Conservation (phyloP, 345 rosid species). For the Syzygium grande region DNA sequence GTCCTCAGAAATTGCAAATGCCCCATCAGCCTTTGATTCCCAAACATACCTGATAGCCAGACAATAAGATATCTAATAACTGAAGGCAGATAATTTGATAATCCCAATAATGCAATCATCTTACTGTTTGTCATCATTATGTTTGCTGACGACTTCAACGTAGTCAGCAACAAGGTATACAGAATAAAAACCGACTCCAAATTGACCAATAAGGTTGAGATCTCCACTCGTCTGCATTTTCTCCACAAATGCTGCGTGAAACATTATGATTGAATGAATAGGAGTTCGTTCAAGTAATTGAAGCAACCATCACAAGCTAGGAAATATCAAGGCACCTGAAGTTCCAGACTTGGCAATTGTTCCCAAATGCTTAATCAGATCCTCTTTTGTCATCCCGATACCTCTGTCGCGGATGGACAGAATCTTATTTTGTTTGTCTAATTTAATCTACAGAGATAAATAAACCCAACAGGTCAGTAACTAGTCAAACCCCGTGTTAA, state of each 20-base stretch:
- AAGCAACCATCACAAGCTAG: not conserved
- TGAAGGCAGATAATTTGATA: not conserved
- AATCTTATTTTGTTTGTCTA: conserved; percentile 84
- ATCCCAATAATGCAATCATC: conserved; percentile 3
- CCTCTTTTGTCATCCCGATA: conserved; percentile 98
- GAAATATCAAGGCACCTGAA: conserved; percentile 47
- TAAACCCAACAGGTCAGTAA: not conserved
- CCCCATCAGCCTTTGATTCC: conserved; percentile 99
- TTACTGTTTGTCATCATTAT: conserved; percentile 92
- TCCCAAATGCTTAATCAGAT: conserved; percentile 92
- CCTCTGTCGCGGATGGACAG: conserved; percentile 90
- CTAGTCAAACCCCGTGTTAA: not conserved
- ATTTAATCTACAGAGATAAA: conserved; percentile 55
- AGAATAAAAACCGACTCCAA: conserved; percentile 99
- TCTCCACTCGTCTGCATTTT: conserved; percentile 96
- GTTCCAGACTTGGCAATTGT: conserved; percentile 99
- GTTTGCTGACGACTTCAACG: conserved; percentile 94
- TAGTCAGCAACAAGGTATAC: conserved; percentile 97
- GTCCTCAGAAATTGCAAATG: conserved; percentile 95
- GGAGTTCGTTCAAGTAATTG: not conserved
- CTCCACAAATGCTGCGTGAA: conserved; percentile 81
- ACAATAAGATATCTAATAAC: not conserved
- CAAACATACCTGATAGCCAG: conserved; percentile 61
- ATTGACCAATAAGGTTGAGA: conserved; percentile 94
- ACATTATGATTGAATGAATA: not conserved